Evolutionary conservation across 768 basidiomycete genomes (phyloP), one percentile per base, ranked within the genome.

Genomic region (Obba rivulosa): DNA sequence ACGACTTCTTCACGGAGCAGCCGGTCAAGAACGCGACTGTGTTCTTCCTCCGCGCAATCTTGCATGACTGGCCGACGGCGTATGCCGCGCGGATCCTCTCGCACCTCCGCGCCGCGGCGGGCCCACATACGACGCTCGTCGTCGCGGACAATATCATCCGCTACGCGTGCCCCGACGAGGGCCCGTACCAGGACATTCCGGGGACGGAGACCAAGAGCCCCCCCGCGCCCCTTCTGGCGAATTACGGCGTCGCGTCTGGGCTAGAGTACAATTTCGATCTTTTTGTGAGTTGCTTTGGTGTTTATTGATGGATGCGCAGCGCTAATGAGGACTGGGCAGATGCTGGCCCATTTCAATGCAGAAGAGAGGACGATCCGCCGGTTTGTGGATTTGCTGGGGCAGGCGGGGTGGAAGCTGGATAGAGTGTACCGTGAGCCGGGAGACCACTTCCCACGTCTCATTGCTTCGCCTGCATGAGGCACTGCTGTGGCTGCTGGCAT

Each of bases 21-120:
- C 63, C 48, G 3, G 24, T 37, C 38, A 28, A 45, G 58, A 58
- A 45, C 55, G 65, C 47, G 34, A 48, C 62, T 1, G 56, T 65
- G n/a, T 65, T 58, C 54, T 23, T 65, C 24, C 41, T 67, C n/a
- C 51, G 60, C 20, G 46, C 38, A 28, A 58, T 68, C 36, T 34
- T 62, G 14, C 67, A 69, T 45, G 63, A 67, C 46, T 68, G 67
- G 67, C 45, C 68, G 1, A 67, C 67, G 48, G 49, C 59, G 8
- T 62, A 66, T 43, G 48, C 42, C 41, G n/a, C 54, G 31, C 58
- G 51, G 45, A 63, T 67, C 34, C 45, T 67, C 36, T 45, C 45
- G 31, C 46, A 51, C 13, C 52, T 66, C 14, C 59, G 64, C 34
- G 53, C 8, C 13, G 28, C 13, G 5, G 28, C 28, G 18, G 43